phyloP scores from a whole-genome alignment of 768 basidiomycete species.

The Phylloporus arenicola region DNA sequence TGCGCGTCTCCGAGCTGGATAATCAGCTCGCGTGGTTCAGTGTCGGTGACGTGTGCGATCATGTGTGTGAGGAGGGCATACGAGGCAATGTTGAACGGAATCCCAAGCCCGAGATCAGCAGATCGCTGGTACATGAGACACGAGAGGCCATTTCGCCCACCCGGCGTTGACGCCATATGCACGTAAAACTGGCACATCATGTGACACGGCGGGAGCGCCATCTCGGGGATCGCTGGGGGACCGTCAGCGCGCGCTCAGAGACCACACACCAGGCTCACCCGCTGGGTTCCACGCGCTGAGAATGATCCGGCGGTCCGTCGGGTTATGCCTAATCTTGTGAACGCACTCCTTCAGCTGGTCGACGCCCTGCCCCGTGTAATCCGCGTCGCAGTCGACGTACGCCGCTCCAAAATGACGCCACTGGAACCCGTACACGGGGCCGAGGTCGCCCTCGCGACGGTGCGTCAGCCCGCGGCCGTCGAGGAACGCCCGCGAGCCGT shows the following conservation, averaged over 20 bases:
- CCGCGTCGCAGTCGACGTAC: slow-evolving; percentile 67
- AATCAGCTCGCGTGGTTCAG: slow-evolving; percentile 82
- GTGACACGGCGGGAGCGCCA: slow-evolving; percentile 98
- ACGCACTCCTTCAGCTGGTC: slow-evolving; percentile 91
- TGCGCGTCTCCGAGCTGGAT: slow-evolving; percentile 98
- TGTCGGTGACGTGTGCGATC: slow-evolving; percentile 89
- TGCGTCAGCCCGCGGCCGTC: slow-evolving; percentile 80
- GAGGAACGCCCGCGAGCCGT: slow-evolving; percentile 83
- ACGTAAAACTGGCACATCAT: slow-evolving; percentile 99
- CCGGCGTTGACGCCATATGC: slow-evolving; percentile 59
- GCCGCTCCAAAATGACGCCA: slow-evolving; percentile 93
- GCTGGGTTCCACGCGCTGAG: slow-evolving; percentile 97
- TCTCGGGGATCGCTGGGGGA: slow-evolving; percentile 74
- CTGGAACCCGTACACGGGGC: slow-evolving; percentile 96
- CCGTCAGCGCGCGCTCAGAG: neutral
- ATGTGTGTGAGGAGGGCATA: slow-evolving; percentile 97
- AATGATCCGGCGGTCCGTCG: slow-evolving; percentile 91
- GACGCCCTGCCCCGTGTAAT: slow-evolving; percentile 80
- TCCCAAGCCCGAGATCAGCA: slow-evolving; percentile 93
- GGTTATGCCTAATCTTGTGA: slow-evolving; percentile 85
- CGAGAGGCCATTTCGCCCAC: slow-evolving; percentile 66
- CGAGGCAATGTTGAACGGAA: slow-evolving; percentile 99
- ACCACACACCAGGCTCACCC: slow-evolving; percentile 44
- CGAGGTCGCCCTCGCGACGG: slow-evolving; percentile 85
- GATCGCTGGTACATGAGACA: slow-evolving; percentile 98